Conservation (phyloP, 768 basidiomycete species). For the Amylocystis lapponica region DNA sequence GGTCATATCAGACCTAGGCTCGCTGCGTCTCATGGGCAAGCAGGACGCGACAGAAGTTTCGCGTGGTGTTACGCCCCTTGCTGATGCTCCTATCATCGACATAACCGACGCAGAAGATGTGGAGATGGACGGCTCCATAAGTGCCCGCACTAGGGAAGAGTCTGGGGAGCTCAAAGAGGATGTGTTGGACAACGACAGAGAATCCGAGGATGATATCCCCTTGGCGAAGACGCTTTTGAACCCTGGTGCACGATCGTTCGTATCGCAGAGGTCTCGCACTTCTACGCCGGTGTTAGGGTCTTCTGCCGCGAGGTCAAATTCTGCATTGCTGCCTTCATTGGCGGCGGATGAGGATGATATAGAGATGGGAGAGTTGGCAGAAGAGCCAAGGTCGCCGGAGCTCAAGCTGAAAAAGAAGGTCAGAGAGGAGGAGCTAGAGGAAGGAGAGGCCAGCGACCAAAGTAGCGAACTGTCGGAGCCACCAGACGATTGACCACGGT, state of each 20-base stretch:
- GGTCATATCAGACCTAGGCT: slow-evolving; percentile 56
- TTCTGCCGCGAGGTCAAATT: slow-evolving; percentile 5
- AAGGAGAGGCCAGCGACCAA: slow-evolving; percentile 80
- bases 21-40: slow-evolving; percentile 64
- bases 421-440: slow-evolving; percentile 68
- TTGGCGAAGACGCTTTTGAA: slow-evolving; percentile 27
- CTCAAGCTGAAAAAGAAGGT: slow-evolving; percentile 44
- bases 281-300: slow-evolving; percentile 19
- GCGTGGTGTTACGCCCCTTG: slow-evolving; percentile 42
- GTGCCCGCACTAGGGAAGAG: slow-evolving; percentile 15
- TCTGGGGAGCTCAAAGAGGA: slow-evolving; percentile 26
- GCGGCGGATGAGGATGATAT: slow-evolving; percentile 73
- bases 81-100: slow-evolving; percentile 28
- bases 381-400: slow-evolving; percentile 55
- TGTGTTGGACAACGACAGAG: slow-evolving; percentile 35
- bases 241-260: slow-evolving; percentile 27
- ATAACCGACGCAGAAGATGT: slow-evolving; percentile 19
- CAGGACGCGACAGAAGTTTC: slow-evolving; percentile 45
- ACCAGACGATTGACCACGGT: slow-evolving; percentile 44
- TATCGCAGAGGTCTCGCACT: slow-evolving; percentile 23
- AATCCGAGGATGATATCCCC: slow-evolving; percentile 30
- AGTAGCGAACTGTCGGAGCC: slow-evolving; percentile 76
- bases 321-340: slow-evolving; percentile 13
- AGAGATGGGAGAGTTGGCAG: slow-evolving; percentile 89
- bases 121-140: slow-evolving; percentile 15